phyloP scores from a whole-genome alignment of 495 filamentous ascomycete genomes.

The Hypoxylon crocopeplum region DNA sequence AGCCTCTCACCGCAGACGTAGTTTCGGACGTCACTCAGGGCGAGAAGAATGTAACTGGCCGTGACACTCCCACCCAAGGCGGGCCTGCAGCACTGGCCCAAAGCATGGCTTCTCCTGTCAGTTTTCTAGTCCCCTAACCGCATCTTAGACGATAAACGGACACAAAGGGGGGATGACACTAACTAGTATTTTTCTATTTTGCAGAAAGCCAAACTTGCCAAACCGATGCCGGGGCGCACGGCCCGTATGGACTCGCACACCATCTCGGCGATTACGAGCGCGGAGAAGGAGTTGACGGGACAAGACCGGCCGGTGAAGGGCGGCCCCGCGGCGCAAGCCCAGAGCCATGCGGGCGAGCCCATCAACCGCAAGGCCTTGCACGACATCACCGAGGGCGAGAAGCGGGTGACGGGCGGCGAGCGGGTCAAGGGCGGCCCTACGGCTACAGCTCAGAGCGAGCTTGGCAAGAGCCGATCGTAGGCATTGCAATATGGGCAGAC shows the following conservation, averaged over 20 bases:
- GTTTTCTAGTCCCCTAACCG: not conserved
- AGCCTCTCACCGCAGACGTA: constrained; percentile 17
- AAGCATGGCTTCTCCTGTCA: constrained; percentile 25
- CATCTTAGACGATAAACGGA: not conserved
- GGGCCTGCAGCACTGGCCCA: constrained; percentile 29
- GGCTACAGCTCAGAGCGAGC: constrained; percentile 39
- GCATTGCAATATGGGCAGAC: not conserved
- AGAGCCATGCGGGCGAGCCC: constrained; percentile 33
- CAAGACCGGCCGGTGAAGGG: constrained; percentile 19
- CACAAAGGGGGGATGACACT: not conserved
- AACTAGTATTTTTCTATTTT: not conserved
- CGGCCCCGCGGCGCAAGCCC: constrained; percentile 40
- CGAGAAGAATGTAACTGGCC: constrained; percentile 33
- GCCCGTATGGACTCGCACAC: constrained; percentile 33
- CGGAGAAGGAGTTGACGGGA: constrained; percentile 28
- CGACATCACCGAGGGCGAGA: constrained; percentile 43
- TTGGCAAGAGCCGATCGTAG: constrained; percentile 30
- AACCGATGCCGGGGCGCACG: constrained; percentile 17
- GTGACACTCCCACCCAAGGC: not conserved
- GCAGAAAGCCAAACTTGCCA: constrained; percentile 13
- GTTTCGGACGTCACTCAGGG: constrained; percentile 32
- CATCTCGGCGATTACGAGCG: constrained; percentile 35
- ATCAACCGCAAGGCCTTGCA: constrained; percentile 34
- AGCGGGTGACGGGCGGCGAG: constrained; percentile 28
- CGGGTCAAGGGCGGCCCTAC: constrained; percentile 40